These are phyloP conservation scores for Fusarium pseudoanthophilum DNA, from an alignment of 2,329 filamentous ascomycete genomes.

Conservation along the genomic window DNA sequence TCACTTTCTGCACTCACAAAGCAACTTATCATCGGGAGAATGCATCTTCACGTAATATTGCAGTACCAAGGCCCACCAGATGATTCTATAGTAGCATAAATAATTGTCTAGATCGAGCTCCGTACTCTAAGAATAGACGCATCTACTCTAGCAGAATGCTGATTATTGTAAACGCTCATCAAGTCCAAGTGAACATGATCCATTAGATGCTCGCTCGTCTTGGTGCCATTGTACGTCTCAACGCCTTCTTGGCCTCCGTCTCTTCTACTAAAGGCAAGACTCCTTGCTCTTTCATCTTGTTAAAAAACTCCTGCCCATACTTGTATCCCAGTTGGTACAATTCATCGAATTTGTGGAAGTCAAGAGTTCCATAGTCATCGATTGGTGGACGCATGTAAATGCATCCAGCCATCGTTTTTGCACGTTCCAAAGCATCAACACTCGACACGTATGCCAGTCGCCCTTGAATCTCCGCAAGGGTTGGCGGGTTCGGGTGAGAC, in stretches of 20 bases:
- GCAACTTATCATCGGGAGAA: constrained; percentile 9
- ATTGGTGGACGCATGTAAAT: constrained; percentile 97
- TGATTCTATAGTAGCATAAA: background rate
- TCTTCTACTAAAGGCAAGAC: constrained; percentile 76
- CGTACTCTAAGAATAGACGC: background rate
- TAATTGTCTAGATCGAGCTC: constrained; percentile 1
- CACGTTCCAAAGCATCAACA: constrained; percentile 92
- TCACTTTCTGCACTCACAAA: constrained; percentile 2
- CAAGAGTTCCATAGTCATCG: constrained; percentile 90
- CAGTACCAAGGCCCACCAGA: constrained; percentile 4
- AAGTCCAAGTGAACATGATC: background rate
- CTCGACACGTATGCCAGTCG: constrained; percentile 94
- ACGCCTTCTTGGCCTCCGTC: constrained; percentile 79
- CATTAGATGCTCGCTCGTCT: constrained; percentile 78
- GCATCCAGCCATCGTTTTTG: constrained; percentile 90
- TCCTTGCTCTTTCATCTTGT: constrained; percentile 80
- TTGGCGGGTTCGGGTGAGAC: constrained; percentile 88
- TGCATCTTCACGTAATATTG: constrained; percentile 16
- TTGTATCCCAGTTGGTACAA: constrained; percentile 90
- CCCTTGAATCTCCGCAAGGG: constrained; percentile 94
- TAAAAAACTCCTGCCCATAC: constrained; percentile 84
- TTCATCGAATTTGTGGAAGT: constrained; percentile 98
- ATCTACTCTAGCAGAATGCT: constrained; percentile 3
- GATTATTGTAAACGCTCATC: background rate
- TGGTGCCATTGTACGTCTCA: constrained; percentile 82